Evolutionary conservation across 2,329 filamentous ascomycete genomes (phyloP), one percentile per base, ranked within the genome.

Genomic region (Seiridium cupressi): DNA sequence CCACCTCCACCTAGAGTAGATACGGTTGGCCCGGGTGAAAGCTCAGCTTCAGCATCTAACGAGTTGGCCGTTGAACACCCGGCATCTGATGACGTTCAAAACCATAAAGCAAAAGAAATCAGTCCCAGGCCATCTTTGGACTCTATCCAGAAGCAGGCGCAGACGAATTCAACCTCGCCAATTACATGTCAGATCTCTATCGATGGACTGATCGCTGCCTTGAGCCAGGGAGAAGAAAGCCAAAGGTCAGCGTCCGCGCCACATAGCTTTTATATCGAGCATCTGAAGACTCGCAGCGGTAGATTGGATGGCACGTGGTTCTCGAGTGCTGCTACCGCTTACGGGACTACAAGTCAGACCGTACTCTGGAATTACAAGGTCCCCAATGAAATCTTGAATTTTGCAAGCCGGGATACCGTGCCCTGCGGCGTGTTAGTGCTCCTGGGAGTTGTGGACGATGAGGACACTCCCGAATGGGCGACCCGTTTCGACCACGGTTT

Each of bases 351-450:
- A 0, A 81, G 76, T 55, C 78, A 82, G 64, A 86, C 84, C 0
- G 77, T 86, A 8, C 74, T 88, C 3, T 88, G 85, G 85, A 84
- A 82, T 67, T 87, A 85, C 73, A 78, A 79, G 59, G 85, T 87
- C 51, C 83, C 84, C 0, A 76, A 81, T 26, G 76, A 79, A 3
- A 71, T 87, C 4, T 66, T 86, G 1, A 63, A 73, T 1, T 84
- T 88, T 60, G 72, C 82, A 2, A 76, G 80, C 7, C 78, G 77
- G 36, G 79, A 81, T 18, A 81, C 81, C 0, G 78, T 88, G 1
- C 84, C 85, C 0, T 87, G 84, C 66, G 85, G 85, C 38, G 75
- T 87, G 35, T 75, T 88, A 35, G 84, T 85, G n/a, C 68, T 87
- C 26, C 70, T 88, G 0, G 76, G 72, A 26, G 66, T 84, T 3